Percentiles rank a stretch among this genome's conserved stretches.
These are phyloP conservation scores for Paxillus involutus DNA, from an alignment of 768 basidiomycete genomes.

Conservation along the genomic window DNA sequence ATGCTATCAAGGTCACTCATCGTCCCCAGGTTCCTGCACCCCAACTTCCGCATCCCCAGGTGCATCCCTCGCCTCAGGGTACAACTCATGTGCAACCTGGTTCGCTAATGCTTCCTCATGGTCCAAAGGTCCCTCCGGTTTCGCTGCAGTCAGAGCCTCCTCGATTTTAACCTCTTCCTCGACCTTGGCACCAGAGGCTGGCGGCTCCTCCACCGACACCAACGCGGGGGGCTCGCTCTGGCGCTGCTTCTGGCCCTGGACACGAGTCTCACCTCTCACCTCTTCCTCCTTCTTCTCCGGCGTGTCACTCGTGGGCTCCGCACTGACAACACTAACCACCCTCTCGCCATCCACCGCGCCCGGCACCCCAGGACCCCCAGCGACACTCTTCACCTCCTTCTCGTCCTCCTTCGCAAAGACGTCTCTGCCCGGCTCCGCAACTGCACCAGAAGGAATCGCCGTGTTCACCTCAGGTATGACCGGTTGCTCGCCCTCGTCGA, in stretches of 20 bases:
- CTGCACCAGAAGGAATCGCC: constrained; percentile 44
- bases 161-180: constrained; percentile 8
- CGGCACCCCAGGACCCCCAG: constrained; percentile 2
- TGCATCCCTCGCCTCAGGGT: constrained; percentile 35
- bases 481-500: constrained; percentile 36
- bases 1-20: constrained; percentile 2
- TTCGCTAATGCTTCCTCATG: constrained; percentile 52
- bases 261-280: not conserved
- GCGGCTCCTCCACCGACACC: not conserved
- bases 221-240: not conserved
- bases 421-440: constrained; percentile 73
- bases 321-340: constrained; percentile 35
- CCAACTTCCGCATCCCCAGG: not conserved
- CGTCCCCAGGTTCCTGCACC: not conserved
- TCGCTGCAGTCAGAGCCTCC: constrained; percentile 4
- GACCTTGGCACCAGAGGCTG: constrained; percentile 2
- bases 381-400: constrained; percentile 47
- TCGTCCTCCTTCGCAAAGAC: constrained; percentile 59
- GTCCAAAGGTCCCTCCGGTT: constrained; percentile 42
- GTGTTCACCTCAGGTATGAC: constrained; percentile 31
- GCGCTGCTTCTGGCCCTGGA: not conserved
- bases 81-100: constrained; percentile 55
- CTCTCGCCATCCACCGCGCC: constrained; percentile 20
- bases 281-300: constrained; percentile 7
- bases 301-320: not conserved